Evolutionary conservation across 345 rosid genomes (phyloP).

Genomic region (Capsella bursapastoris): DNA sequence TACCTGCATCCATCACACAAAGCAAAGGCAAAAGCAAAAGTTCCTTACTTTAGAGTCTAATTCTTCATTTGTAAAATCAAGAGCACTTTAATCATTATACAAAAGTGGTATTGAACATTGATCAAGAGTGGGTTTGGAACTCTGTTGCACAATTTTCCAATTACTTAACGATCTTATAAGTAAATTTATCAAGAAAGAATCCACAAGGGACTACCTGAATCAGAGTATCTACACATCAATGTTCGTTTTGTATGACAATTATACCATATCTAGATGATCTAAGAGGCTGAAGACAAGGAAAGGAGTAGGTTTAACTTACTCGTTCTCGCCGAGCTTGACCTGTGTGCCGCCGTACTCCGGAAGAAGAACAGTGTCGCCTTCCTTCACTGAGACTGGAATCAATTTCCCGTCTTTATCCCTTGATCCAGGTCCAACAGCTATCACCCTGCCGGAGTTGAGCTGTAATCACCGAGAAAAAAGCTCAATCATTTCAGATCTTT

Average conservation of each 20-base stretch:
- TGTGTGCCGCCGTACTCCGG: slow-evolving; percentile 82
- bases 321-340: slow-evolving; percentile 82
- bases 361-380: slow-evolving; percentile 88
- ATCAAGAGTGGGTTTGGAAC: not conserved
- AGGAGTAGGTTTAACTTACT: slow-evolving; percentile 45
- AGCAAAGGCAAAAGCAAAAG: not conserved
- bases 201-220: no score
- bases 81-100: not conserved
- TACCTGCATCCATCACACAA: slow-evolving; percentile 52
- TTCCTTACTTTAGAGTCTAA: not conserved
- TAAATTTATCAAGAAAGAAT: no score
- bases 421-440: slow-evolving; percentile 78
- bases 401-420: slow-evolving; percentile 63
- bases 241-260: no score
- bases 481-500: not conserved
- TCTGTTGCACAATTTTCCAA: not conserved
- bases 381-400: slow-evolving; percentile 70
- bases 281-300: not conserved
- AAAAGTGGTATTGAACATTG: not conserved
- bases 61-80: not conserved
- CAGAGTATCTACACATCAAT: not conserved
- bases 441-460: slow-evolving; percentile 82
- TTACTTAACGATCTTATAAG: no score
- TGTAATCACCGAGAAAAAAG: slow-evolving; percentile 32
- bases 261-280: not conserved